Base-by-base conservation (phyloP, 805 yeast species). In the Vanderwaltozyma tropicalis region DNA sequence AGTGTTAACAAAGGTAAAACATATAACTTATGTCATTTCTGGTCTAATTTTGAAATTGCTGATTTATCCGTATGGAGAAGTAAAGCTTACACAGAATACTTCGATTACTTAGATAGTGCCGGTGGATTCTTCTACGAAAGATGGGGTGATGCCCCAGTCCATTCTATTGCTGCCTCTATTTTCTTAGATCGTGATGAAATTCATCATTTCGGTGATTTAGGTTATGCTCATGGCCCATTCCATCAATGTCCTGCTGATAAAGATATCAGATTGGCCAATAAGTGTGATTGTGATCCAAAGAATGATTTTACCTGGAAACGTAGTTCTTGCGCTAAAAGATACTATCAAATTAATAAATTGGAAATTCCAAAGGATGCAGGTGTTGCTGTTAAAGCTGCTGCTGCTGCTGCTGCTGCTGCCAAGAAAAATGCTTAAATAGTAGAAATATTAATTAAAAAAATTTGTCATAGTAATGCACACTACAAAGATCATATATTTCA, bases 131-230 rank as follows among this genome's bases (percentile, higher is more conserved):
- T 81, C 66, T 86, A 86, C 62, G 86, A 81, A 61, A 70, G 92
- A 55, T 86, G 95, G 89, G 94, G 94, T 42, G 95, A 85, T 60
- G 95, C 94, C 18, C 94, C 94, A 14, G 78, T 84, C 33, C 88
- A 83, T 56, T 78, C 88, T 9, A 76, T 84, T 47, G 94, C 87
- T 15, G 89, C 78, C 18, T 66, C 88, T 11, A 63, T 85, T 42
- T 79, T 85, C 63, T 55, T 82, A 50, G 73, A 78, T 30, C 73
- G 68, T 52, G 74, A 71, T 38, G 67, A 77, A 53, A 61, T 85
- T 32, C 86, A 81, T 52, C 76, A 81, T 69, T 80, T 86, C 56
- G 77, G 74, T 39, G 92, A 83, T 56, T 70, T 84, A 43, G 94
- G 94, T 31, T 84, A 85, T 62, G 71, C 55, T 58, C 94, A 85